These are phyloP conservation scores for Ceratobasidium sp. DNA, from an alignment of 1,284 basidiomycete species.

Conservation along the genomic window DNA sequence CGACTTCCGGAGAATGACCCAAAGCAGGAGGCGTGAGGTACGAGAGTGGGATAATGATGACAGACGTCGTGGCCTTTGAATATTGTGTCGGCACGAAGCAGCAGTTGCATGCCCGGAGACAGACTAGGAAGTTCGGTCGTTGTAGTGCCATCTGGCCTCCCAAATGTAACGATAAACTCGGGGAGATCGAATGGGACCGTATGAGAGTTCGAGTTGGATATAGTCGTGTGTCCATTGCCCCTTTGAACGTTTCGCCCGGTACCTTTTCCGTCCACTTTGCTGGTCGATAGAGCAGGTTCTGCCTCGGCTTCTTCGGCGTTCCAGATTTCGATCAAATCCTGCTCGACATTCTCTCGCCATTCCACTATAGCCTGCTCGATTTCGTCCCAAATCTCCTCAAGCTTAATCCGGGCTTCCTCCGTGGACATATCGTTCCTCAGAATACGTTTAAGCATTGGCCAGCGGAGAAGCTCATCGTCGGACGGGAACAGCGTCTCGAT, in stretches of 20 bases:
- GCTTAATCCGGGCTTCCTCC: background rate
- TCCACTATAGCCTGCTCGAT: slow-evolving; percentile 1
- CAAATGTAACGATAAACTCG: slow-evolving; percentile 5
- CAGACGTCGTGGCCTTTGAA: background rate
- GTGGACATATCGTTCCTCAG: background rate
- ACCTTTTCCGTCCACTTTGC: background rate
- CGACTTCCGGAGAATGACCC: too few species aligned
- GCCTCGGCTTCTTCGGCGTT: background rate
- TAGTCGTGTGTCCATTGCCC: background rate
- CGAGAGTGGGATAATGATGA: background rate
- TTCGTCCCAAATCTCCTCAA: background rate
- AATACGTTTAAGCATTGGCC: background rate
- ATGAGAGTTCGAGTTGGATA: background rate
- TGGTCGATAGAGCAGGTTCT: too few species aligned
- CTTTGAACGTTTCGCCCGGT: background rate
- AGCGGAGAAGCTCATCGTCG: background rate
- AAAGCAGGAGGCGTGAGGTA: background rate
- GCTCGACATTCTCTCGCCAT: slow-evolving; percentile 7
- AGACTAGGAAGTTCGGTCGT: slow-evolving; percentile 8
- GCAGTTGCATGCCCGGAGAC: background rate
- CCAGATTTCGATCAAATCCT: slow-evolving; percentile 17
- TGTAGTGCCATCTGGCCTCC: background rate
- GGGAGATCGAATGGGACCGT: background rate
- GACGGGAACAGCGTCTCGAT: background rate
- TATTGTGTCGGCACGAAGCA: slow-evolving; percentile 28